A percentile compares a stretch with the other conserved stretches of the same genome.
phyloP scores from a whole-genome alignment of 495 filamentous ascomycete species.

The Penicillium herquei region DNA sequence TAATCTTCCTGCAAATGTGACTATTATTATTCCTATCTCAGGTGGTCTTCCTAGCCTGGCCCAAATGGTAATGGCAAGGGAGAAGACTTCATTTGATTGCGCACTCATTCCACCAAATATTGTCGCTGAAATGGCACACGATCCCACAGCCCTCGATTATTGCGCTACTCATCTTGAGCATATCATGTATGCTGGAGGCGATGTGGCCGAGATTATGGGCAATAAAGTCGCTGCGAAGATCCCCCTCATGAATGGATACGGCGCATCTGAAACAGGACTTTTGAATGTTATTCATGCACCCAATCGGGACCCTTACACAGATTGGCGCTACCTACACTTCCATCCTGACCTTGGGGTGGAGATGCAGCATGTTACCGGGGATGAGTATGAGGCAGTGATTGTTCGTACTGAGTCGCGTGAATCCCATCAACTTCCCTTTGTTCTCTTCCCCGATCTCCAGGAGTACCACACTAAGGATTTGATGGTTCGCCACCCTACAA shows the following conservation, averaged over 20 bases:
- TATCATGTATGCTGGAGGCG: conserved; percentile 35
- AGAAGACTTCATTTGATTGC: conserved; percentile 29
- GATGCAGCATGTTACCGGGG: conserved; percentile 32
- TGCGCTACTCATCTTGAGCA: conserved; percentile 27
- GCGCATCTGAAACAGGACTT: conserved; percentile 38
- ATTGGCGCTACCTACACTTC: conserved; percentile 55
- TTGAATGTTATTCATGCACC: conserved; percentile 10
- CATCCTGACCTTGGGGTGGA: conserved; percentile 46
- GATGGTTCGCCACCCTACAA: conserved; percentile 38
- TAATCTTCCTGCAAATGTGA: conserved; percentile 27
- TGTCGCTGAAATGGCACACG: conserved; percentile 30
- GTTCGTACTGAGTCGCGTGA: conserved; percentile 40
- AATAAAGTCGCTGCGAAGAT: conserved; percentile 31
- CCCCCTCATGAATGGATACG: conserved; percentile 24
- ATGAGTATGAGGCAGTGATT: conserved; percentile 47
- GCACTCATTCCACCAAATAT: conserved; percentile 36
- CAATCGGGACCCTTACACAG: conserved; percentile 19
- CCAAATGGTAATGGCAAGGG: conserved; percentile 29
- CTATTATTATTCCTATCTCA: conserved; percentile 29
- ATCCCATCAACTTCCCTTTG: conserved; percentile 47
- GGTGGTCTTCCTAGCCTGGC: conserved; percentile 30
- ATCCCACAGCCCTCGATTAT: conserved; percentile 32
- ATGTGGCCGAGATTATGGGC: conserved; percentile 26
- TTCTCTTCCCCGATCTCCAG: conserved; percentile 49
- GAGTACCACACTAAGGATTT: conserved; percentile 58